A percentile compares a stretch with the other conserved stretches of the same genome.
These are phyloP conservation scores for Claviceps spartinae DNA, from an alignment of 2,329 filamentous ascomycete species.

Conservation along the genomic window DNA sequence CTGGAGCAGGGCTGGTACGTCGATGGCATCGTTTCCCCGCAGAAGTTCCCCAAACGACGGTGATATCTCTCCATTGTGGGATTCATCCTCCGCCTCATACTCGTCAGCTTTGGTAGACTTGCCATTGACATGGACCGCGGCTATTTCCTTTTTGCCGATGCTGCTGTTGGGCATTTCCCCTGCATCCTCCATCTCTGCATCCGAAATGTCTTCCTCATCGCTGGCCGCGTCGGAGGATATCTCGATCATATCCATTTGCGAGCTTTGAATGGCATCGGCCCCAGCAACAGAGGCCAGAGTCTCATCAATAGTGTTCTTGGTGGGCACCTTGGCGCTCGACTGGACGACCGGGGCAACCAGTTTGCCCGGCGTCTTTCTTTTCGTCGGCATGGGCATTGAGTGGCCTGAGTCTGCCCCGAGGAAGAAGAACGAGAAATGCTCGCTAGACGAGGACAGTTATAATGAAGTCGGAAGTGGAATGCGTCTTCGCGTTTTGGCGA, in stretches of 20 bases:
- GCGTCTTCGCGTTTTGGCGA: not conserved
- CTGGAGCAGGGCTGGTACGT: conserved; percentile 53
- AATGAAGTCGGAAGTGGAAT: not conserved
- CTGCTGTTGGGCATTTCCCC: conserved; percentile 8
- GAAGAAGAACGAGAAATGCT: not conserved
- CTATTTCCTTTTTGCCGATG: conserved; percentile 3
- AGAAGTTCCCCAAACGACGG: conserved; percentile 83
- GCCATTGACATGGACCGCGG: conserved; percentile 13
- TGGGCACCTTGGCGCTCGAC: conserved; percentile 35
- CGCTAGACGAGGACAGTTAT: not conserved
- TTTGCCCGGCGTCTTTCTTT: conserved; percentile 44
- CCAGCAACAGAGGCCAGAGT: conserved; percentile 39
- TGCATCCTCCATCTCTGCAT: conserved; percentile 19
- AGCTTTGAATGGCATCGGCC: conserved; percentile 24
- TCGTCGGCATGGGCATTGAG: conserved; percentile 39
- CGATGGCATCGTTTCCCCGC: conserved; percentile 59
- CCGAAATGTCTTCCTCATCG: conserved; percentile 29
- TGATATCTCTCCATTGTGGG: conserved; percentile 34
- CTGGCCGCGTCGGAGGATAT: conserved; percentile 43
- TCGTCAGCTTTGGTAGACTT: conserved; percentile 11
- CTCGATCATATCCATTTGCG: conserved; percentile 34
- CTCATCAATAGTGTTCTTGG: conserved; percentile 43
- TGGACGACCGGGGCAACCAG: conserved; percentile 42
- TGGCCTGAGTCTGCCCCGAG: not conserved
- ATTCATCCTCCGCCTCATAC: conserved; percentile 19